Evolutionary conservation across 768 basidiomycete genomes (phyloP).

Genomic region (Rhizopogon vinicolor): DNA sequence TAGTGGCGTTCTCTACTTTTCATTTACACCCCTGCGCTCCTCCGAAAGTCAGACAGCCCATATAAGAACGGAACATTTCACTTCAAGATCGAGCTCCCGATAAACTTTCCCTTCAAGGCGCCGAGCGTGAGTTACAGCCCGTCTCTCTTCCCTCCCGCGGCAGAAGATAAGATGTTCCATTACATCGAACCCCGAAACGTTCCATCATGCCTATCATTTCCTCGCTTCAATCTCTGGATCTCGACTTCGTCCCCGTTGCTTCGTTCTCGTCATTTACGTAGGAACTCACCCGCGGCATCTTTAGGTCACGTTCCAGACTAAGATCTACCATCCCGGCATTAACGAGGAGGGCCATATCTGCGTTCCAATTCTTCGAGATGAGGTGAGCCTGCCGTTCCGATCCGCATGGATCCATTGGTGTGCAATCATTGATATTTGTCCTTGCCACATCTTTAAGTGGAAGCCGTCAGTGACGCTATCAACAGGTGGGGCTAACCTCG

Average conservation of each 20-base stretch:
- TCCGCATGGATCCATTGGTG: too few species aligned
- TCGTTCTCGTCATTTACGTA: slow-evolving; percentile 14
- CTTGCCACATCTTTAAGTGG: slow-evolving; percentile 49
- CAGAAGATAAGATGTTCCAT: neutral
- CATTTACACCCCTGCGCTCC: slow-evolving; percentile 2
- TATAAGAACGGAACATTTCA: slow-evolving; percentile 81
- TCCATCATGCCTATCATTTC: slow-evolving; percentile 5
- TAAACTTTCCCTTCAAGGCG: slow-evolving; percentile 86
- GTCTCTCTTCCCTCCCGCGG: slow-evolving; percentile 3
- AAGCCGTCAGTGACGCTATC: slow-evolving; percentile 76
- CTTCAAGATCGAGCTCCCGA: slow-evolving; percentile 68
- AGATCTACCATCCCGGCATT: slow-evolving; percentile 88
- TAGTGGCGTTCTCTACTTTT: neutral
- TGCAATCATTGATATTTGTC: slow-evolving; percentile 5
- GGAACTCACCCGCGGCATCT: slow-evolving; percentile 3
- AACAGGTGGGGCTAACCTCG: slow-evolving; percentile 41
- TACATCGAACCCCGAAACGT: slow-evolving; percentile 15
- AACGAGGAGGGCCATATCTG: slow-evolving; percentile 87
- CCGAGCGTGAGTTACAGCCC: slow-evolving; percentile 49
- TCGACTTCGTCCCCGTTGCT: neutral
- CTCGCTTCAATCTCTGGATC: neutral
- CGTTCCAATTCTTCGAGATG: slow-evolving; percentile 78
- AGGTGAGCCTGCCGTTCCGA: slow-evolving; percentile 41
- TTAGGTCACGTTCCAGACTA: slow-evolving; percentile 80
- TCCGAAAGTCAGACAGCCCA: slow-evolving; percentile 62